phyloP scores from a whole-genome alignment of 768 basidiomycete genomes.

The Auricularia sp. region DNA sequence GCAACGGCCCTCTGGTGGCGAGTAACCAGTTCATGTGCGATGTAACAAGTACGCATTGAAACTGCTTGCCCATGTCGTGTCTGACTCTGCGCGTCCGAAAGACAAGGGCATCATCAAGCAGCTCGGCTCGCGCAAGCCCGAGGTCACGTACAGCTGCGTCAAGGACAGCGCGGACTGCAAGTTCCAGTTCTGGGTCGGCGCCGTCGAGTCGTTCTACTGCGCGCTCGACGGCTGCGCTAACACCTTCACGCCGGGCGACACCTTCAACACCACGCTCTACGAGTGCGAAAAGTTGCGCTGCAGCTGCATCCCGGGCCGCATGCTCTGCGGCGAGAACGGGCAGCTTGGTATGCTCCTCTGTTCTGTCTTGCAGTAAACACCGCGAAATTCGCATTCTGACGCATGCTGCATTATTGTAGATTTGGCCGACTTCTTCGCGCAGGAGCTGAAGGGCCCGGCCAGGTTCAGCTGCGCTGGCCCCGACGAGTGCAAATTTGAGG shows the following conservation, averaged over 20 bases:
- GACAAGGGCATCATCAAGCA: slow-evolving; percentile 91
- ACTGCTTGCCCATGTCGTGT: background rate
- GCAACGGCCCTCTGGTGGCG: slow-evolving; percentile 82
- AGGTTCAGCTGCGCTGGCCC: slow-evolving; percentile 67
- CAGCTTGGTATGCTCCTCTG: slow-evolving; percentile 60
- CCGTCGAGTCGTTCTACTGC: slow-evolving; percentile 95
- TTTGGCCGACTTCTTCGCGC: slow-evolving; percentile 84
- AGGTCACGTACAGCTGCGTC: slow-evolving; percentile 94
- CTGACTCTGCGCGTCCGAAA: slow-evolving; percentile 20
- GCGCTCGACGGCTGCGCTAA: slow-evolving; percentile 63
- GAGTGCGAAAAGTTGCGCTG: slow-evolving; percentile 79
- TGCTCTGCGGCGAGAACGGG: slow-evolving; percentile 92
- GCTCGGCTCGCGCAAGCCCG: slow-evolving; percentile 84
- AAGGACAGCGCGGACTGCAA: slow-evolving; percentile 52
- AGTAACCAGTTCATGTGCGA: slow-evolving; percentile 96
- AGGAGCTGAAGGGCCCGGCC: slow-evolving; percentile 87
- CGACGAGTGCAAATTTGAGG: slow-evolving; percentile 68
- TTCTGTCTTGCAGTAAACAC: no score
- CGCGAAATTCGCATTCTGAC: no score
- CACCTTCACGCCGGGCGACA: slow-evolving; percentile 36
- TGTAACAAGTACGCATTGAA: slow-evolving; percentile 72
- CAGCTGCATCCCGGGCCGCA: slow-evolving; percentile 84
- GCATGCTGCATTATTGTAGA: slow-evolving; percentile 35
- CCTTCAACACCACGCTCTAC: slow-evolving; percentile 66
- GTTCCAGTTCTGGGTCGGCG: slow-evolving; percentile 98